Base-by-base conservation (phyloP, 208 protist species). In the Trypanosoma avium region DNA sequence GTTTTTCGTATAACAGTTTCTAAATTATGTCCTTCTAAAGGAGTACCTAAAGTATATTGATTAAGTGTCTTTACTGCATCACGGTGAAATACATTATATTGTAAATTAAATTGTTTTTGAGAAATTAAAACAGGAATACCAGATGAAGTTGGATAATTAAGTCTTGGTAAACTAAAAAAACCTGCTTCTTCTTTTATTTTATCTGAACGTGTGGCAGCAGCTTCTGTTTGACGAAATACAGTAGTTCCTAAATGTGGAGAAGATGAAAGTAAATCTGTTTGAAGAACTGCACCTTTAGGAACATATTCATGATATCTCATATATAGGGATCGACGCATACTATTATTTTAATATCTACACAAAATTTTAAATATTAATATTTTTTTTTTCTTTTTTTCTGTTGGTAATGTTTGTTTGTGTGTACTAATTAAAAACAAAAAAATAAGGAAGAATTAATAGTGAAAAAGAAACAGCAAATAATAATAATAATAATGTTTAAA, bases 1-100 rank as follows among this genome's bases (percentile, higher is more conserved):
- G 86, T 90, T 36, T 76, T 76, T 49, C 85, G 85, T 21, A 95
- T 78, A 15, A 95, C 88, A 2, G 90, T 80, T 27, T 92, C 85
- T 24, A 95, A 59, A 40, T 69, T 82, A 75, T 95, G 88, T 19
- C 88, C 88, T 76, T 95, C 88, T 32, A 95, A 68, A 48, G 81
- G 73, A 21, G 78, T 82, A 5, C 88, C 88, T 21, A 95, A 56
- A 0, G 88, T 91, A 61, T 90, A 82, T 17, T 29, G 50, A 64
- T 95, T 95, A 17, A 95, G 80, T 10, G 67, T 77, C 22, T 82
- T 67, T 35, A 95, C 86, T 29, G 79, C 81, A 61, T 91, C 88
- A 36, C 77, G 80, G 68, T 95, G 88, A 55, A 95, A 90, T 5
- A 91, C 47, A 36, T 89, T 55, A 68, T 91, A 91, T 73, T 92